Percentiles rank a stretch among this genome's conserved stretches.
phyloP scores from a whole-genome alignment of 2,329 filamentous ascomycete species.

The Cercospora zeina region DNA sequence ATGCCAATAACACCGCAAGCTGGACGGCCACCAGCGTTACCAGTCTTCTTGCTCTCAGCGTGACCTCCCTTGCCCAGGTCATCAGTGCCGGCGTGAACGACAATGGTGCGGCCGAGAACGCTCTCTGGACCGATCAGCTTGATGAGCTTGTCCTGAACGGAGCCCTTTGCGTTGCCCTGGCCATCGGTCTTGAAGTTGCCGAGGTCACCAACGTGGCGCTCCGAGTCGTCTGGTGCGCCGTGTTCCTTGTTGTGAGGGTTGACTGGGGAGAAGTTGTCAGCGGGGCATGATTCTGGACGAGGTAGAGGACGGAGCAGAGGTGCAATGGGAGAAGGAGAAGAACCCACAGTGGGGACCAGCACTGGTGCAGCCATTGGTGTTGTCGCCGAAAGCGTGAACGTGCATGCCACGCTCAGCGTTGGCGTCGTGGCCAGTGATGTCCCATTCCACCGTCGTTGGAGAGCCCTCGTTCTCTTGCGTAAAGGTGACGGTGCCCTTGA shows the following conservation, averaged over 20 bases:
- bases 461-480: conserved; percentile 82
- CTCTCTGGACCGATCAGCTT: conserved; percentile 97
- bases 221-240: conserved; percentile 78
- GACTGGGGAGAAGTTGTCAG: conserved; percentile 59
- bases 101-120: conserved; percentile 92
- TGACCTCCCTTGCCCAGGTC: conserved; percentile 90
- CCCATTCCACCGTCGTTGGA: conserved; percentile 85
- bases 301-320: background rate
- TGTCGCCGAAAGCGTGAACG: conserved; percentile 98
- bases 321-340: background rate
- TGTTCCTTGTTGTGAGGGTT: conserved; percentile 93
- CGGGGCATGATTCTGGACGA: too few species aligned
- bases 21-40: conserved; percentile 88
- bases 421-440: conserved; percentile 88
- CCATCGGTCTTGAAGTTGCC: conserved; percentile 96
- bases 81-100: conserved; percentile 92
- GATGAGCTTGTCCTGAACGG: conserved; percentile 74
- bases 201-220: conserved; percentile 93
- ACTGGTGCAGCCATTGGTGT: conserved; percentile 99
- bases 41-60: conserved; percentile 97
- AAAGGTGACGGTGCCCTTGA: conserved; percentile 91
- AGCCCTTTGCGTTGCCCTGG: conserved; percentile 85
- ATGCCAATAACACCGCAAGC: conserved; percentile 70
- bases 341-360: conserved; percentile 92
- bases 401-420: conserved; percentile 98